Percentiles rank a stretch among this genome's conserved stretches.
These are phyloP conservation scores for Zygosaccharomyces pseudorouxii DNA, from an alignment of 805 yeast species.

Conservation along the genomic window DNA sequence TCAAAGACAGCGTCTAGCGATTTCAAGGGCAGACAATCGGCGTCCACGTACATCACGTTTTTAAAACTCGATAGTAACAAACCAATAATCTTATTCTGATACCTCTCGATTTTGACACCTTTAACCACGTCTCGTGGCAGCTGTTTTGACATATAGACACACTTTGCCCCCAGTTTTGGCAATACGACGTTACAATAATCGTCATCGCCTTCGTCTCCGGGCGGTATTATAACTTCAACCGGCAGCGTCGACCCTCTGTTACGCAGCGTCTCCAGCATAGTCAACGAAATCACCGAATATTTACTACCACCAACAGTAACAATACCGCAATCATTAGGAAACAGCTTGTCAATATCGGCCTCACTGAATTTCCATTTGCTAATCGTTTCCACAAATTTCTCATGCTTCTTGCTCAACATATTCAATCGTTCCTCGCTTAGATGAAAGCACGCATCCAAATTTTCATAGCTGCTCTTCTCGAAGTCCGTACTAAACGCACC, in stretches of 20 bases:
- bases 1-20: slow-evolving; percentile 44
- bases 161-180: slow-evolving; percentile 60
- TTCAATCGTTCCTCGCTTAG: slow-evolving; percentile 11
- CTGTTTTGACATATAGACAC: slow-evolving; percentile 50
- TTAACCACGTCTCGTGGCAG: slow-evolving; percentile 44
- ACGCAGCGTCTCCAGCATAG: slow-evolving; percentile 52
- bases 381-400: slow-evolving; percentile 14
- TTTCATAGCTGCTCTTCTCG: slow-evolving; percentile 12
- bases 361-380: slow-evolving; percentile 1
- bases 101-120: slow-evolving; percentile 44
- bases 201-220: slow-evolving; percentile 62
- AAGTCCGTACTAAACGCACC: slow-evolving; percentile 1
- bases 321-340: slow-evolving; percentile 50
- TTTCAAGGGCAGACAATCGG: slow-evolving; percentile 59
- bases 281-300: slow-evolving; percentile 57
- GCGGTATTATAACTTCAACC: slow-evolving; percentile 77
- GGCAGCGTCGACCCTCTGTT: slow-evolving; percentile 66
- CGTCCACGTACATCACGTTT: slow-evolving; percentile 66
- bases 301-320: slow-evolving; percentile 74
- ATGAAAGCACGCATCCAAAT: slow-evolving; percentile 19
- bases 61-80: slow-evolving; percentile 72
- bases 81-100: slow-evolving; percentile 70
- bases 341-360: slow-evolving; percentile 8
- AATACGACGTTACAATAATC: slow-evolving; percentile 62
- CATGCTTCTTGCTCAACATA: slow-evolving; percentile 16